phyloP scores from a whole-genome alignment of 768 basidiomycete genomes.

The Coprinellus aureogranulatus region DNA sequence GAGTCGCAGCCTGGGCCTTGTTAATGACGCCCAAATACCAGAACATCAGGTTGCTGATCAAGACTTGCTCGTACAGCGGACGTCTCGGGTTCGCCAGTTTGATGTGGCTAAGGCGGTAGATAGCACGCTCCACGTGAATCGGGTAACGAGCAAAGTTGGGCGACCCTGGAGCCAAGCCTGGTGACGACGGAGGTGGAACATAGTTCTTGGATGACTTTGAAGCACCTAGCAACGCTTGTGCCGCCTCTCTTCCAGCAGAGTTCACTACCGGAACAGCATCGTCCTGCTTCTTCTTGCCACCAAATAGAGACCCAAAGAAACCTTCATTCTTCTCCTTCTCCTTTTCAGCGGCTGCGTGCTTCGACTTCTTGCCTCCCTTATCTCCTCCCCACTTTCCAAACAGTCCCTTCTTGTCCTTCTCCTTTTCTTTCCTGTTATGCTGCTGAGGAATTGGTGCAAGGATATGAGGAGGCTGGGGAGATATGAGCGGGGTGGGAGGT shows the following conservation, averaged over 20 bases:
- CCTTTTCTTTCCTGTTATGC: slow-evolving; percentile 54
- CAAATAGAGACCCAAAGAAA: slow-evolving; percentile 92
- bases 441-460: slow-evolving; percentile 16
- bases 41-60: slow-evolving; percentile 95
- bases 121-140: slow-evolving; percentile 97
- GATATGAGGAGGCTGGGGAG: slow-evolving; percentile 16
- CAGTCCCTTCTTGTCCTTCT: slow-evolving; percentile 72
- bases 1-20: slow-evolving; percentile 64
- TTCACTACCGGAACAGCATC: slow-evolving; percentile 35
- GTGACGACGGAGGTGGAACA: slow-evolving; percentile 55
- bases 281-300: slow-evolving; percentile 86
- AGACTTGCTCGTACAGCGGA: slow-evolving; percentile 94
- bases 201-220: slow-evolving; percentile 76
- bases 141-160: slow-evolving; percentile 80
- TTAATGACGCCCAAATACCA: slow-evolving; percentile 99
- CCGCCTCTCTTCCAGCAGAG: slow-evolving; percentile 77
- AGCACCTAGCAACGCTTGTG: slow-evolving; percentile 80
- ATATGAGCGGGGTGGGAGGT: slow-evolving; percentile 12
- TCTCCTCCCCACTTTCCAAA: slow-evolving; percentile 68
- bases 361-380: slow-evolving; percentile 56
- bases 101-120: slow-evolving; percentile 96
- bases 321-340: slow-evolving; percentile 74
- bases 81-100: slow-evolving; percentile 96
- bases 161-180: slow-evolving; percentile 44
- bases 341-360: slow-evolving; percentile 33